These are phyloP conservation scores for Trypanosoma grayi DNA, from an alignment of 208 protist species.

Conservation along the genomic window DNA sequence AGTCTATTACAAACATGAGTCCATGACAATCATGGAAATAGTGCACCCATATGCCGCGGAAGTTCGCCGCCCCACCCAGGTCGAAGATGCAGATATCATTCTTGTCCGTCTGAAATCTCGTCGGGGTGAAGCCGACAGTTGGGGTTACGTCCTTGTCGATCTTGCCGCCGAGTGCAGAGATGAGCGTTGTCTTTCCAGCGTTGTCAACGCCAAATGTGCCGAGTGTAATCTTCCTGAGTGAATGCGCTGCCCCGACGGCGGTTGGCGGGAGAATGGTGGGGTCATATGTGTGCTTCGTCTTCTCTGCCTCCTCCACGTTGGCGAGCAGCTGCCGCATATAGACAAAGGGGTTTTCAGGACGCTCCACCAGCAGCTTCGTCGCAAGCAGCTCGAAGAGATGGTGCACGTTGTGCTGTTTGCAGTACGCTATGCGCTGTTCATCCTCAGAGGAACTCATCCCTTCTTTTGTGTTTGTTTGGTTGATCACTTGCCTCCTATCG, in stretches of 20 bases:
- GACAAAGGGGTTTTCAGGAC: constrained; percentile 83
- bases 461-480: not conserved
- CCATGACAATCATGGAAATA: constrained; percentile 92
- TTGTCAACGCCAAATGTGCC: constrained; percentile 88
- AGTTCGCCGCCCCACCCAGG: constrained; percentile 85
- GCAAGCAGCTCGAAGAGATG: constrained; percentile 91
- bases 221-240: constrained; percentile 67
- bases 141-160: constrained; percentile 90
- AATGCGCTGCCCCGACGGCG: not conserved
- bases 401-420: constrained; percentile 88
- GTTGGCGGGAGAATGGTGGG: constrained; percentile 63
- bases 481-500: not conserved
- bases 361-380: constrained; percentile 79
- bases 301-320: constrained; percentile 74
- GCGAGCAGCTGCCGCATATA: constrained; percentile 76
- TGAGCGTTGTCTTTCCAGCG: constrained; percentile 98
- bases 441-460: constrained; percentile 52
- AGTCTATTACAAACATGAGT: constrained; percentile 88
- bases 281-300: constrained; percentile 79
- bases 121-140: constrained; percentile 86
- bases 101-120: constrained; percentile 81
- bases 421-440: constrained; percentile 73
- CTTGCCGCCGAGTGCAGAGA: constrained; percentile 97
- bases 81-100: constrained; percentile 91
- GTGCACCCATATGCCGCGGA: constrained; percentile 90